A percentile compares a stretch with the other conserved stretches of the same genome.
phyloP scores from a whole-genome alignment of 2,329 filamentous ascomycete species.

The Cordyceps tenuipes region DNA sequence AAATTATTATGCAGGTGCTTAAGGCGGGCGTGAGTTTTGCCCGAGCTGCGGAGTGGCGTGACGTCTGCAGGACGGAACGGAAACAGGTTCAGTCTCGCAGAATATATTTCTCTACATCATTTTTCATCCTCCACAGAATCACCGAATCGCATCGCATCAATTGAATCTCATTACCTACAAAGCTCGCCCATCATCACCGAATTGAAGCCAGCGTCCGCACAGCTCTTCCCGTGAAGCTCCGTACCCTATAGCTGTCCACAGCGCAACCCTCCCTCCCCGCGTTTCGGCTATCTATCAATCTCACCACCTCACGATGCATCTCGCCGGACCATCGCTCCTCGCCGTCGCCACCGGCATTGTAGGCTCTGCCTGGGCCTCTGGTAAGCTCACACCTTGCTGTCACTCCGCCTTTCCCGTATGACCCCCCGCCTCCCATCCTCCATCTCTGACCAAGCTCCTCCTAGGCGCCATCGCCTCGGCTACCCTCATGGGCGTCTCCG shows the following conservation, averaged over 20 bases:
- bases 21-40: background rate
- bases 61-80: background rate
- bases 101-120: background rate
- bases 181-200: background rate
- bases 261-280: background rate
- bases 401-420: background rate
- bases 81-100: background rate
- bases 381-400: constrained; percentile 16
- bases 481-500: constrained; percentile 28
- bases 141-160: background rate
- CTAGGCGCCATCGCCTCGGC: constrained; percentile 29
- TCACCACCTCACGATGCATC: background rate
- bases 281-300: background rate
- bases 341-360: constrained; percentile 30
- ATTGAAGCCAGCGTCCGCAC: no score
- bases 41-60: background rate
- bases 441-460: background rate
- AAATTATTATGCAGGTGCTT: no score
- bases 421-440: background rate
- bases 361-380: constrained; percentile 30
- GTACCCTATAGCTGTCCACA: background rate
- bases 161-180: background rate
- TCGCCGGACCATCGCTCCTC: constrained; percentile 23
- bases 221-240: background rate
- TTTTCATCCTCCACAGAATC: background rate